Conservation (phyloP, 305 asterid species). For the Fraxinus paxiana region DNA sequence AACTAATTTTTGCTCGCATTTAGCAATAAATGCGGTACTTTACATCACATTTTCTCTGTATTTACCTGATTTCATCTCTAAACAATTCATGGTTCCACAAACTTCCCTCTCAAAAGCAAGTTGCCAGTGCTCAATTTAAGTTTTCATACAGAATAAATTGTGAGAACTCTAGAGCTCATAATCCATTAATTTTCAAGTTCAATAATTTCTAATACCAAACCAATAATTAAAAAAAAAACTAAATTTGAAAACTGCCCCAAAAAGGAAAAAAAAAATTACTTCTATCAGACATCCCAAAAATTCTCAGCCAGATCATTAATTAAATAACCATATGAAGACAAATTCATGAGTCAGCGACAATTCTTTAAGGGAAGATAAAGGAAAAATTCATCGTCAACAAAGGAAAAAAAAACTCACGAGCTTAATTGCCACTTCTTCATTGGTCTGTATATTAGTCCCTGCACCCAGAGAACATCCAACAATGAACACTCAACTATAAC, state of each 20-base stretch:
- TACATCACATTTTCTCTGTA: not conserved
- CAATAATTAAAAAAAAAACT: not conserved
- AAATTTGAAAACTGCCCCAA: not conserved
- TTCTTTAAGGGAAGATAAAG: not conserved
- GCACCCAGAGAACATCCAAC: conserved; percentile 24
- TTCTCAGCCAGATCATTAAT: not conserved
- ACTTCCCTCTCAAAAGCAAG: not conserved
- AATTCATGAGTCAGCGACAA: not conserved
- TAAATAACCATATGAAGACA: conserved; percentile 2
- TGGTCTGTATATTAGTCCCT: conserved; percentile 67
- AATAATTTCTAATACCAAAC: not conserved
- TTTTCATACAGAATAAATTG: not conserved
- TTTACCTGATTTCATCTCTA: not conserved
- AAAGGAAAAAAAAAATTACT: not conserved
- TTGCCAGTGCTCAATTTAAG: not conserved
- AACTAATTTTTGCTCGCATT: not conserved
- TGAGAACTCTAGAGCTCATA: not conserved
- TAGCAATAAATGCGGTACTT: not conserved
- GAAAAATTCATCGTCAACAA: not conserved
- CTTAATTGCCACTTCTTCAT: conserved; percentile 78
- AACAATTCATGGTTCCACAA: not conserved
- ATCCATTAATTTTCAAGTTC: conserved; percentile 11
- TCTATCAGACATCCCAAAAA: not conserved
- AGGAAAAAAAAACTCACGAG: conserved; percentile 42
- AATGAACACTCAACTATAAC: conserved; percentile 18